A percentile compares a stretch with the other conserved stretches of the same genome.
Evolutionary conservation across 2,329 filamentous ascomycete species (phyloP).

Genomic region (Talaromyces sp.): DNA sequence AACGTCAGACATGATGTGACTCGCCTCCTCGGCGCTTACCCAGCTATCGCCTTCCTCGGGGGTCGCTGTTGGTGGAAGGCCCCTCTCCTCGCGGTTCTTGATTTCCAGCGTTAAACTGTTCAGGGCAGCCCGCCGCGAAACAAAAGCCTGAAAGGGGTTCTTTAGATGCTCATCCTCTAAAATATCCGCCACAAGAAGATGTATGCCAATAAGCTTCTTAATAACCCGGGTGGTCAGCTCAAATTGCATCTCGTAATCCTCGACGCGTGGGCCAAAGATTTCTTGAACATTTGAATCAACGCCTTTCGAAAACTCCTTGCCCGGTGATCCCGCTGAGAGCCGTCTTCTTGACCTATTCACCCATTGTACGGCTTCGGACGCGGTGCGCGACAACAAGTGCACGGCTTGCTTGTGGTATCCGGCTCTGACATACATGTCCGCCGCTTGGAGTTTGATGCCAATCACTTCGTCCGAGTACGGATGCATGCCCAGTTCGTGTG

Average conservation of each 20-base stretch:
- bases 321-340: constrained; percentile 19
- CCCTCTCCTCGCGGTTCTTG: constrained; percentile 60
- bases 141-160: constrained; percentile 68
- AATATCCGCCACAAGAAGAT: constrained; percentile 78
- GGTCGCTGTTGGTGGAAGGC: constrained; percentile 61
- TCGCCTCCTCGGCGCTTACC: constrained; percentile 35
- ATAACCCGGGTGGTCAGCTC: constrained; percentile 55
- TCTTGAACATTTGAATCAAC: constrained; percentile 5
- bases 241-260: neutral
- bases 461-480: constrained; percentile 87
- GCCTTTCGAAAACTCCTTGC: constrained; percentile 14
- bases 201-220: constrained; percentile 67
- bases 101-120: constrained; percentile 73
- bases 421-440: constrained; percentile 73
- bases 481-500: constrained; percentile 70
- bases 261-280: constrained; percentile 1
- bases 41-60: constrained; percentile 29
- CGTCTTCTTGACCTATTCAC: constrained; percentile 17
- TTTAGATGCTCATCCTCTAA: constrained; percentile 73
- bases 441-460: constrained; percentile 79
- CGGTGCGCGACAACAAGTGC: constrained; percentile 71
- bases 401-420: constrained; percentile 65
- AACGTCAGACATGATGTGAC: constrained; percentile 50
- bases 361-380: constrained; percentile 58
- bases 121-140: constrained; percentile 72